Percentiles rank a stretch among this genome's conserved stretches.
Conservation (phyloP, 2,329 filamentous ascomycete genomes). For the Emergomyces africanus region DNA sequence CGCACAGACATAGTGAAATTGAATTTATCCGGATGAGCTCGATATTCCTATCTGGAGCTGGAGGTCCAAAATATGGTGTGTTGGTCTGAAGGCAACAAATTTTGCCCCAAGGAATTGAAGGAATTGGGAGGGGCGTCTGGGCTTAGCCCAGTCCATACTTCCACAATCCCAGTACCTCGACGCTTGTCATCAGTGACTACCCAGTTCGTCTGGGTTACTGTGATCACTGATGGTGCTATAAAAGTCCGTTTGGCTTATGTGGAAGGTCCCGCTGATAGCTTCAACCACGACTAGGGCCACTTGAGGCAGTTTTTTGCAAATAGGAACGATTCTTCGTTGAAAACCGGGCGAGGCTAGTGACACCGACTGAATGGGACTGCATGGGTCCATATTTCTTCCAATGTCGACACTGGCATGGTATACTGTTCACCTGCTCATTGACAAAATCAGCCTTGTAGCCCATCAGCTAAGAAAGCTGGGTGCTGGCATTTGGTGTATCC, state of each 20-base stretch:
- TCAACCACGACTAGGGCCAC: neutral
- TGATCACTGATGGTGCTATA: neutral
- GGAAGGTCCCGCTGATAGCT: no score
- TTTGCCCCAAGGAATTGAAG: no score
- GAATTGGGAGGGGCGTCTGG: neutral
- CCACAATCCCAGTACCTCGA: neutral
- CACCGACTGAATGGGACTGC: neutral
- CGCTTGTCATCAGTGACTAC: neutral
- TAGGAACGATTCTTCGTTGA: no score
- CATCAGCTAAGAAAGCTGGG: neutral
- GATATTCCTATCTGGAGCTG: neutral
- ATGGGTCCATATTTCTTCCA: neutral
- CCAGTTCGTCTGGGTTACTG: neutral
- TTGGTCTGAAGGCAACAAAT: no score
- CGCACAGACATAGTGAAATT: neutral
- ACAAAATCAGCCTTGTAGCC: neutral
- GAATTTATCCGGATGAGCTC: neutral
- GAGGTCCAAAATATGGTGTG: neutral
- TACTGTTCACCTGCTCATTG: neutral
- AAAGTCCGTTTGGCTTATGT: neutral
- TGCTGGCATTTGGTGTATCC: neutral
- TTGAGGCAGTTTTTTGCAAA: neutral
- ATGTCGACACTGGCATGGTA: neutral
- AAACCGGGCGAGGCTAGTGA: neutral
- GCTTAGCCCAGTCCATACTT: neutral